phyloP scores from a whole-genome alignment of 805 yeast species.

The Saccharomycopsis sp. region DNA sequence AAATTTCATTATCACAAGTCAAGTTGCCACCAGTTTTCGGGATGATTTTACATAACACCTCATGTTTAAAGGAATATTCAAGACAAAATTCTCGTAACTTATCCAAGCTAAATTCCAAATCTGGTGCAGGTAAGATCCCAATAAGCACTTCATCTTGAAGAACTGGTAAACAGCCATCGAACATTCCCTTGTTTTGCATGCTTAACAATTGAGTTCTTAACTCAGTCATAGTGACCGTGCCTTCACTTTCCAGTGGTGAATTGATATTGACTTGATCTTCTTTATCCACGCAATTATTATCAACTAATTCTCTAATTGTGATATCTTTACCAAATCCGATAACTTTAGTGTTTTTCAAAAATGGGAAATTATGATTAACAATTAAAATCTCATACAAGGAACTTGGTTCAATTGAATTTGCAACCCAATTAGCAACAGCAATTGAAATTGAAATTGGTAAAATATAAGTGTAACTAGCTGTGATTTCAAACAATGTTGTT shows the following conservation, averaged over 20 bases:
- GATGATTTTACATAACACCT: conserved; percentile 6
- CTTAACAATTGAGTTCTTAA: conserved; percentile 31
- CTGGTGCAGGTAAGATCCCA: conserved; percentile 45
- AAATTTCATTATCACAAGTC: conserved; percentile 1
- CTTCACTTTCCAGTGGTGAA: conserved; percentile 9
- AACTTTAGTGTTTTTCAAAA: conserved; percentile 37
- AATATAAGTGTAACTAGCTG: conserved; percentile 50
- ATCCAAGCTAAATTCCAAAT: conserved; percentile 46
- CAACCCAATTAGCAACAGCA: conserved; percentile 52
- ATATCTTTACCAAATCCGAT: conserved; percentile 29
- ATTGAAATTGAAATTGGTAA: conserved; percentile 50
- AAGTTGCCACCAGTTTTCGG: not conserved
- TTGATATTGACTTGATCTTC: conserved; percentile 19
- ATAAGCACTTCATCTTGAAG: conserved; percentile 32
- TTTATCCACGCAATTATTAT: conserved; percentile 11
- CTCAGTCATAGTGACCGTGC: conserved; percentile 22
- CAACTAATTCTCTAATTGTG: conserved; percentile 28
- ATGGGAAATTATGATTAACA: conserved; percentile 44
- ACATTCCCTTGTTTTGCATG: conserved; percentile 36
- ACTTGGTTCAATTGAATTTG: conserved; percentile 42
- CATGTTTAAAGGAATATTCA: conserved; percentile 10
- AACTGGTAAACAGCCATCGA: conserved; percentile 49
- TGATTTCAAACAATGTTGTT: conserved; percentile 45
- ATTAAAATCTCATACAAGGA: conserved; percentile 46
- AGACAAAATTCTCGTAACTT: conserved; percentile 29